A percentile compares a stretch with the other conserved stretches of the same genome.
phyloP scores from a whole-genome alignment of 495 filamentous ascomycete species.

The Trichoderma gamsii region DNA sequence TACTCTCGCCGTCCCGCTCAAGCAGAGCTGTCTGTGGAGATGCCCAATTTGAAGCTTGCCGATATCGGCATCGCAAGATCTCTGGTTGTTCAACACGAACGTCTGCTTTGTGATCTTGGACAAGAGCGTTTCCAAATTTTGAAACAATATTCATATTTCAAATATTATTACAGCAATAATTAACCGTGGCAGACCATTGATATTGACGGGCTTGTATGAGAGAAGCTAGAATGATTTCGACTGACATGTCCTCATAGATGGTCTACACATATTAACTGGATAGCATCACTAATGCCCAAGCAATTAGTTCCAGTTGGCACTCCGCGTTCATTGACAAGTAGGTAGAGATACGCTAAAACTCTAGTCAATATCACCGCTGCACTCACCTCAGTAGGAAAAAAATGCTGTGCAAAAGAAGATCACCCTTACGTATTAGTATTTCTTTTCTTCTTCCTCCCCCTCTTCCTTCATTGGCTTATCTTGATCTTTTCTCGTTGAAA shows the following conservation, averaged over 20 bases:
- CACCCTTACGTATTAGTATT: background rate
- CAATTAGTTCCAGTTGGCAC: too few relatives aligned
- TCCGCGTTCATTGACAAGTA: too few relatives aligned
- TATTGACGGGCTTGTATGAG: too few relatives aligned
- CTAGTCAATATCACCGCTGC: background rate
- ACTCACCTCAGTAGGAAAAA: background rate
- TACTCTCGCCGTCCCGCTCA: background rate
- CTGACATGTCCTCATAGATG: too few relatives aligned
- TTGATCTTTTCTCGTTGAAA: slow-evolving; percentile 46
- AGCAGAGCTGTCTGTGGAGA: background rate
- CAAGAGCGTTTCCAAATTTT: background rate
- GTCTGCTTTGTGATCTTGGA: background rate
- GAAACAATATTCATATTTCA: background rate
- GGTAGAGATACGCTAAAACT: background rate
- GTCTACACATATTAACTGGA: too few relatives aligned
- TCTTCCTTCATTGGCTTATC: slow-evolving; percentile 25
- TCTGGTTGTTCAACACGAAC: background rate
- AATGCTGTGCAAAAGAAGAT: background rate
- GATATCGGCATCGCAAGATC: background rate
- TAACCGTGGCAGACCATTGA: too few relatives aligned
- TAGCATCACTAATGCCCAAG: too few relatives aligned
- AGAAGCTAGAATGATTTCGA: too few relatives aligned
- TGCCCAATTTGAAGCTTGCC: background rate
- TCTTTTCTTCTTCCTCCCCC: slow-evolving; percentile 21
- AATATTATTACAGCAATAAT: too few relatives aligned